phyloP scores from a whole-genome alignment of 345 rosid species.

The Bretschneidera sinensis region DNA sequence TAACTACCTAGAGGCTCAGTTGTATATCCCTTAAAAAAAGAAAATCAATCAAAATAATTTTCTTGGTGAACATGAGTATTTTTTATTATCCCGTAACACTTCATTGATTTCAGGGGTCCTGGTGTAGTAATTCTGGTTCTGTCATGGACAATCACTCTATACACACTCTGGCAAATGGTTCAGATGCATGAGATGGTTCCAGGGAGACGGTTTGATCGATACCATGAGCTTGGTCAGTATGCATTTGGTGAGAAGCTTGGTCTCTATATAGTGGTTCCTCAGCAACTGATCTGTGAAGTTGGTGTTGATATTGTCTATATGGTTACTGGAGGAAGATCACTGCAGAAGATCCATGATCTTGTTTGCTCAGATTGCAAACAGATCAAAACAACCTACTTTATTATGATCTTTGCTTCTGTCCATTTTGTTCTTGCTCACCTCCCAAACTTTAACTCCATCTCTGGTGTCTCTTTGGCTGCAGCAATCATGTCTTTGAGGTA shows the following conservation, averaged over 20 bases:
- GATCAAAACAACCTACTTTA: conserved; percentile 53
- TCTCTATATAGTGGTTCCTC: conserved; percentile 76
- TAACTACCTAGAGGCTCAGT: too few relatives aligned
- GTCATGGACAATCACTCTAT: conserved; percentile 47
- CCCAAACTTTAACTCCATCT: conserved; percentile 74
- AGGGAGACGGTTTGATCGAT: conserved; percentile 66
- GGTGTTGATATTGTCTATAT: conserved; percentile 73
- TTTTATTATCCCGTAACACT: too few relatives aligned
- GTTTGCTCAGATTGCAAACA: conserved; percentile 33
- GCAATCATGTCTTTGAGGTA: conserved; percentile 81
- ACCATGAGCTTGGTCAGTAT: conserved; percentile 75
- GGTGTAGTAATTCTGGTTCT: conserved; percentile 42
- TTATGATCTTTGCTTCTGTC: conserved; percentile 76
- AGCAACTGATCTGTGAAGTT: conserved; percentile 60
- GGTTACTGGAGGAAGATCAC: conserved; percentile 83
- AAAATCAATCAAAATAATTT: too few relatives aligned
- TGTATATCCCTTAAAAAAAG: too few relatives aligned
- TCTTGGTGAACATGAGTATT: too few relatives aligned
- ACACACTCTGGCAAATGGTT: conserved; percentile 87
- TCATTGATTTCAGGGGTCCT: conserved; percentile 42
- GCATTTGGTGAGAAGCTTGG: conserved; percentile 85
- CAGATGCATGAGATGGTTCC: conserved; percentile 91
- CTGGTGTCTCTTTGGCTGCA: conserved; percentile 74
- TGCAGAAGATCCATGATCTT: conserved; percentile 50
- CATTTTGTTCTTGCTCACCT: conserved; percentile 81